phyloP scores from a whole-genome alignment of 169 alveolate species.

The Eimeria sp. region DNA sequence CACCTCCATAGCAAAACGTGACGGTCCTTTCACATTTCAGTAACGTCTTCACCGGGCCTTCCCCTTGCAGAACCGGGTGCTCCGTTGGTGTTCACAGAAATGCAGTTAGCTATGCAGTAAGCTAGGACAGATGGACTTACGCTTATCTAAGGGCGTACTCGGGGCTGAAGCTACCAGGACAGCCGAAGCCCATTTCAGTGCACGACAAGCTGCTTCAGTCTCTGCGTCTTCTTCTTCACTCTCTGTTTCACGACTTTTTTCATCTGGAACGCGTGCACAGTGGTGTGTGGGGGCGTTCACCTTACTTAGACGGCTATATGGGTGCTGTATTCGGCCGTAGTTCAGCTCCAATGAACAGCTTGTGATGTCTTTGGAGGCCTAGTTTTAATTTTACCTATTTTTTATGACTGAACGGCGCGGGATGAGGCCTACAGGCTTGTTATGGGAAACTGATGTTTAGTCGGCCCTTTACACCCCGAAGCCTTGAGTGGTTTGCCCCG shows the following conservation, averaged over 20 bases:
- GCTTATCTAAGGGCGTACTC: not conserved
- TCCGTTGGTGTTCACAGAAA: not conserved
- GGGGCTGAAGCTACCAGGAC: not conserved
- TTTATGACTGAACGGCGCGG: not conserved
- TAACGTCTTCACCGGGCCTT: not conserved
- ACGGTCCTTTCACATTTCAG: not conserved
- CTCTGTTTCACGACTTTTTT: not conserved
- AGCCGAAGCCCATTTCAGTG: not conserved
- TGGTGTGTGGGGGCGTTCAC: not conserved
- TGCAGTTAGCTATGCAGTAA: not conserved
- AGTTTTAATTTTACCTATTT: not conserved
- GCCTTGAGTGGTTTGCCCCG: not conserved
- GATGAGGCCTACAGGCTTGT: no score
- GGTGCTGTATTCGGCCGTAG: not conserved
- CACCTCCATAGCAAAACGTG: not conserved
- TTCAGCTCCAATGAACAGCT: not conserved
- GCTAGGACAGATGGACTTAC: not conserved
- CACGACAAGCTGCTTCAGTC: no score
- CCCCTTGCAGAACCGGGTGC: not conserved
- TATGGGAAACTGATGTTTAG: no score
- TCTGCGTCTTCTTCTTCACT: not conserved
- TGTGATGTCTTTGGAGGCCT: not conserved
- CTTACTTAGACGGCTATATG: not conserved
- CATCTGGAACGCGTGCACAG: not conserved
- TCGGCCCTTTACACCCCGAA: not conserved